Evolutionary conservation across 2,329 filamentous ascomycete species (phyloP).

Genomic region (Alternaria novae-zelandiae): DNA sequence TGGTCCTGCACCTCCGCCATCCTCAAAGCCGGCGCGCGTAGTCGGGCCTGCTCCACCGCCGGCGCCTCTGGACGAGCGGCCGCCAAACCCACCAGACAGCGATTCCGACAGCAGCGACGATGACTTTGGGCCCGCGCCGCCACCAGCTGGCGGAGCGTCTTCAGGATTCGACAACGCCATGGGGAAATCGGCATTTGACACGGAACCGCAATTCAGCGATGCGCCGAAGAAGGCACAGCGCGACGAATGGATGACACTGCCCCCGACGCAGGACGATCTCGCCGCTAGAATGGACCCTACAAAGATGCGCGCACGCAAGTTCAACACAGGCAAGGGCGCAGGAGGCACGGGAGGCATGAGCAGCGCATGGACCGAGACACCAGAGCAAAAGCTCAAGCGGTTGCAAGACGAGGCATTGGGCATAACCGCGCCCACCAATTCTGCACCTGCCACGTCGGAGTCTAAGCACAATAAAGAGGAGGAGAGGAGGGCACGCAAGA

Average conservation of each 20-base stretch:
- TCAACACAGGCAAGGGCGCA: conserved; percentile 72
- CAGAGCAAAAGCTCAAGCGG: conserved; percentile 82
- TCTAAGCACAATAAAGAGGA: conserved; percentile 49
- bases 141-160: conserved; percentile 34
- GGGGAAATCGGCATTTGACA: conserved; percentile 40
- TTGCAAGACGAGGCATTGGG: conserved; percentile 84
- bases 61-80: conserved; percentile 55
- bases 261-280: conserved; percentile 57
- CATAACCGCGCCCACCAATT: conserved; percentile 57
- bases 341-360: conserved; percentile 60
- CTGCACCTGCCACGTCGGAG: conserved; percentile 30
- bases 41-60: conserved; percentile 63
- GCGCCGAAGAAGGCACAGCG: conserved; percentile 63
- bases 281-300: conserved; percentile 77
- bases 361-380: conserved; percentile 86
- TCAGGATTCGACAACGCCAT: conserved; percentile 18
- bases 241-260: conserved; percentile 70
- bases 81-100: conserved; percentile 43
- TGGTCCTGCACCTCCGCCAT: conserved; percentile 53
- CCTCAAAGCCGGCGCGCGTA: conserved; percentile 48
- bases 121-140: conserved; percentile 56
- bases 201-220: conserved; percentile 37
- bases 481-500: conserved; percentile 56
- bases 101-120: conserved; percentile 50
- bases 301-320: conserved; percentile 80